A percentile compares a stretch with the other conserved stretches of the same genome.
These are phyloP conservation scores for Uronychia setigera DNA, from an alignment of 73 alveolate species.

Conservation along the genomic window DNA sequence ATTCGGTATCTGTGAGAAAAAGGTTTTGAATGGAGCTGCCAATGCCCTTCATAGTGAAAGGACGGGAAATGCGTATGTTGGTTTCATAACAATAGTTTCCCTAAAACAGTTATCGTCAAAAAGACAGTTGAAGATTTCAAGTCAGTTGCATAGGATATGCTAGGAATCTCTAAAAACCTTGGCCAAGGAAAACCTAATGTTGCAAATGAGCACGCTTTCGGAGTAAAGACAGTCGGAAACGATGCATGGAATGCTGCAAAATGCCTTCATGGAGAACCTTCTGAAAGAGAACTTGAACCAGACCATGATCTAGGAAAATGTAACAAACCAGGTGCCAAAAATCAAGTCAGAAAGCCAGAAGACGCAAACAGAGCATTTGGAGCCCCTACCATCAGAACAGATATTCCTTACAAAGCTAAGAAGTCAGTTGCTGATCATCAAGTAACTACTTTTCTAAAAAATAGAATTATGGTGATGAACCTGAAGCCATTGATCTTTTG, in stretches of 20 bases:
- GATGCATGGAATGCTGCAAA: constrained; percentile 89
- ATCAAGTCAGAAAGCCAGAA: constrained; percentile 65
- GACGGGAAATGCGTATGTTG: constrained; percentile 30
- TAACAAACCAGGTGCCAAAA: constrained; percentile 68
- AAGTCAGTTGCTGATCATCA: constrained; percentile 83
- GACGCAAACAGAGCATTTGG: constrained; percentile 84
- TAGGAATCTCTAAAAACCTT: constrained; percentile 83
- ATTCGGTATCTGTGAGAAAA: constrained; percentile 76
- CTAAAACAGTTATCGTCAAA: constrained; percentile 79
- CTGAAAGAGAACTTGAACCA: constrained; percentile 78
- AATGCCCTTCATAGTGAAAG: constrained; percentile 79
- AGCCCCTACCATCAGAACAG: constrained; percentile 89
- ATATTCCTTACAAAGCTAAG: constrained; percentile 74
- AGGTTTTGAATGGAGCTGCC: constrained; percentile 82
- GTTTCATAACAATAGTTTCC: constrained; percentile 35
- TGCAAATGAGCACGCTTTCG: constrained; percentile 70
- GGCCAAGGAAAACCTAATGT: constrained; percentile 70
- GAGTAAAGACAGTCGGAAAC: constrained; percentile 64
- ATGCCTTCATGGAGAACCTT: constrained; percentile 86
- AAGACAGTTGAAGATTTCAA: constrained; percentile 88
- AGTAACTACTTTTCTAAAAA: constrained; percentile 8
- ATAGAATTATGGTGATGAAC: constrained; percentile 92
- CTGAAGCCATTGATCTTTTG: constrained; percentile 85
- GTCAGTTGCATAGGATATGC: constrained; percentile 73
- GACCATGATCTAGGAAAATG: constrained; percentile 88